Conservation (phyloP, 2,329 filamentous ascomycete genomes). For the Aspergillus arachidicola region DNA sequence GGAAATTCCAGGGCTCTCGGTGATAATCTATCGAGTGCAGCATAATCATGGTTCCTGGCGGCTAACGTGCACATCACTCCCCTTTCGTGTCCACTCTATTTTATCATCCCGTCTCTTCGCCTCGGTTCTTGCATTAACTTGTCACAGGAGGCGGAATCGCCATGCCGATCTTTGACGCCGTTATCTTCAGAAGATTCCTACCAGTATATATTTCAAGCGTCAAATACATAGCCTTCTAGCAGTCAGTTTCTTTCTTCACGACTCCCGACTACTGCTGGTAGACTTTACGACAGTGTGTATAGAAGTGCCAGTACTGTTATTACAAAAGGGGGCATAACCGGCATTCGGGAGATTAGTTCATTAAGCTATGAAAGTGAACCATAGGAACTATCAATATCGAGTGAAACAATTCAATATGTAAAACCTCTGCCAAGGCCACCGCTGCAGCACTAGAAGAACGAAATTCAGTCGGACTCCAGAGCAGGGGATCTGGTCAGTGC, state of each 20-base stretch:
- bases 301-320: not conserved
- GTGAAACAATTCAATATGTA: not conserved
- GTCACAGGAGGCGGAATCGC: not conserved
- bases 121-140: not conserved
- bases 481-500: not conserved
- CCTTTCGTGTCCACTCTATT: not conserved
- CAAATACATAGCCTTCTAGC: not conserved
- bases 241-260: not conserved
- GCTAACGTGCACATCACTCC: not conserved
- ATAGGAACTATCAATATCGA: not conserved
- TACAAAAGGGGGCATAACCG: not conserved
- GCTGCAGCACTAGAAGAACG: not conserved
- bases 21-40: not conserved
- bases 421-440: slow-evolving; percentile 1
- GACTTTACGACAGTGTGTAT: no score
- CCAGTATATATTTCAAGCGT: not conserved
- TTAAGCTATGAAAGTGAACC: not conserved
- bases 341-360: not conserved
- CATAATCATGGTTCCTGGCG: not conserved
- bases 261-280: not conserved
- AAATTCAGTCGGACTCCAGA: not conserved
- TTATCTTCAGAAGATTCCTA: no score
- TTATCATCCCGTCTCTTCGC: not conserved
- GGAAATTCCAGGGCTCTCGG: not conserved
- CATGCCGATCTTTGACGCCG: not conserved